Percentiles rank a stretch among this genome's conserved stretches.
Evolutionary conservation across 2,329 filamentous ascomycete genomes (phyloP).

Genomic region (Fusarium chlamydosporum): DNA sequence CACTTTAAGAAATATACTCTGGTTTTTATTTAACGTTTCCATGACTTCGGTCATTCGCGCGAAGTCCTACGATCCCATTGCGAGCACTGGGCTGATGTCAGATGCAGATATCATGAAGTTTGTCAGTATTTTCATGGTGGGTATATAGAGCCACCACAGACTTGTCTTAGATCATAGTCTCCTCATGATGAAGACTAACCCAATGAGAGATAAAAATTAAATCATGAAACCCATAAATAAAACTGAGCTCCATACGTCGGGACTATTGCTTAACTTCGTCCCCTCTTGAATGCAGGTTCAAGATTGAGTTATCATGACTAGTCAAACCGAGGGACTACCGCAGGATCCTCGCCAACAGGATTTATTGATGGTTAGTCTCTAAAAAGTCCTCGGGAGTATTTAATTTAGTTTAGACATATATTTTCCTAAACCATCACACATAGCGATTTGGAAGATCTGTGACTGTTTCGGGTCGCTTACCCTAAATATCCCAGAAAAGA

Average conservation of each 20-base stretch:
- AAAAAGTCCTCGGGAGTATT: not conserved
- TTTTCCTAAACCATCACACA: not conserved
- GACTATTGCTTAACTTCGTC: not conserved
- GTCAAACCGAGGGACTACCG: slow-evolving; percentile 9
- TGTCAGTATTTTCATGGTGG: slow-evolving; percentile 29
- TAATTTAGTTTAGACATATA: not conserved
- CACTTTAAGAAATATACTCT: rapidly evolving
- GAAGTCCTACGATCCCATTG: not conserved
- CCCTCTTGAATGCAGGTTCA: slow-evolving; percentile 19
- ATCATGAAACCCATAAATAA: not conserved
- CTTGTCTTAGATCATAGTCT: slow-evolving; percentile 20
- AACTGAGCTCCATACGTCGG: not conserved
- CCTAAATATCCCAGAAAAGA: not conserved
- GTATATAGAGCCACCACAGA: slow-evolving; percentile 7
- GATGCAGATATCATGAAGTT: slow-evolving; percentile 33
- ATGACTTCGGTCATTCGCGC: not conserved
- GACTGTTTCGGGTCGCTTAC: not conserved
- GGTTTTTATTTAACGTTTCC: too few species aligned
- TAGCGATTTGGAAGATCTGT: not conserved
- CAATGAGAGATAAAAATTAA: not conserved
- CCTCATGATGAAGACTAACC: not conserved
- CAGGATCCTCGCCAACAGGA: slow-evolving; percentile 1
- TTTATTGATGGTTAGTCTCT: not conserved
- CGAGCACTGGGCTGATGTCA: slow-evolving; percentile 15
- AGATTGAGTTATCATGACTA: slow-evolving; percentile 15